Conservation (phyloP, 2,329 filamentous ascomycete species). For the Calonectria leucothoes region DNA sequence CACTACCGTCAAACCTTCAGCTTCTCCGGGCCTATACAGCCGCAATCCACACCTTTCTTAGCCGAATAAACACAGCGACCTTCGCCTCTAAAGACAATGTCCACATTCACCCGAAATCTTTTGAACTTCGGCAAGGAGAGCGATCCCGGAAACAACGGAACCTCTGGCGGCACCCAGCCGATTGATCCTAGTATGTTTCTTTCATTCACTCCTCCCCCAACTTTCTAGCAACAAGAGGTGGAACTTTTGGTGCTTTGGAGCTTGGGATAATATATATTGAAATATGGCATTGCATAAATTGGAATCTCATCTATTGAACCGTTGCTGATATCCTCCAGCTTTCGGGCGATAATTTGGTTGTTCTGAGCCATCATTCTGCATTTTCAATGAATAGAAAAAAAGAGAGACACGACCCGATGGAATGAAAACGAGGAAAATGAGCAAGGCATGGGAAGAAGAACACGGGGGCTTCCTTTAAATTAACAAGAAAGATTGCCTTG, state of each 20-base stretch:
- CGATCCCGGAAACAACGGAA: conserved; percentile 21
- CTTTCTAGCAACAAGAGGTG: background rate
- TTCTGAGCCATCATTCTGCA: background rate
- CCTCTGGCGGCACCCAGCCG: background rate
- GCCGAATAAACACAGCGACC: background rate
- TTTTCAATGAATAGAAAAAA: background rate
- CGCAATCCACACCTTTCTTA: background rate
- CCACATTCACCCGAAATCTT: background rate
- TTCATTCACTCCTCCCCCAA: background rate
- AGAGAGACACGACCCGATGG: too few species aligned
- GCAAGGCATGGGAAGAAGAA: background rate
- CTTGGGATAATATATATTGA: background rate
- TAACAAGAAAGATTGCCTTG: background rate
- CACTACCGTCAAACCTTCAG: background rate
- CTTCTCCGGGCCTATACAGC: background rate
- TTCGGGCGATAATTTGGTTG: conserved; percentile 4
- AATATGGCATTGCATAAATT: background rate
- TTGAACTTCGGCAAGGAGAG: conserved; percentile 6
- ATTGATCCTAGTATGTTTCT: conserved; percentile 14
- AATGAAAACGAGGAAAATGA: background rate
- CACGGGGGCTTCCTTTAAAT: background rate
- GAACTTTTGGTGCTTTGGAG: background rate
- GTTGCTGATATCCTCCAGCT: background rate
- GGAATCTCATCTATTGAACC: background rate
- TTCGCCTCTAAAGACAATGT: conserved; percentile 22